Percentiles rank a stretch among this genome's conserved stretches.
Evolutionary conservation across 2,329 filamentous ascomycete species (phyloP).

Genomic region (Fusarium veterinarium): DNA sequence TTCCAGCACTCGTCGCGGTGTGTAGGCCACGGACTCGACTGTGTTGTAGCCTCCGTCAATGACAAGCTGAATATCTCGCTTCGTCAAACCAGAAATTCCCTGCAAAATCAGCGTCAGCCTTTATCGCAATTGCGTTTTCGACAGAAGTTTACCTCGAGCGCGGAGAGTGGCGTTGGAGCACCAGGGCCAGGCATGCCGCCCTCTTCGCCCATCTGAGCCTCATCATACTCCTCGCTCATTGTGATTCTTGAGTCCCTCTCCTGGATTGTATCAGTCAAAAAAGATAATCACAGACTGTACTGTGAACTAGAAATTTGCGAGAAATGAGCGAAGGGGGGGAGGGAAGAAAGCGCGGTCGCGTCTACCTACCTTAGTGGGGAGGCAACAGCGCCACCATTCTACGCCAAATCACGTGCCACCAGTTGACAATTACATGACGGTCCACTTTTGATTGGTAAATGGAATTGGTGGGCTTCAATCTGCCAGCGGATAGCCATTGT

Average conservation of each 20-base stretch:
- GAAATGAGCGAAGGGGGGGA: slow-evolving; percentile 28
- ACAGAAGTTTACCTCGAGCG: slow-evolving; percentile 77
- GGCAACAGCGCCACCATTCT: slow-evolving; percentile 41
- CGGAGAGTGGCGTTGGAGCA: slow-evolving; percentile 88
- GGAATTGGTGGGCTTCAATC: neutral
- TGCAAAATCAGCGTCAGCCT: slow-evolving; percentile 51
- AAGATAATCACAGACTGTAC: neutral
- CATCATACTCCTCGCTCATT: slow-evolving; percentile 72
- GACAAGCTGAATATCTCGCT: slow-evolving; percentile 92
- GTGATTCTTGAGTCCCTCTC: slow-evolving; percentile 7
- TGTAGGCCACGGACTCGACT: slow-evolving; percentile 95
- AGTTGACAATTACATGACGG: neutral
- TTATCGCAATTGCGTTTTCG: neutral
- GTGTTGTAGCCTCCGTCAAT: slow-evolving; percentile 94
- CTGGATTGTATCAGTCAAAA: neutral
- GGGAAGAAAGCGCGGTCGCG: slow-evolving; percentile 50
- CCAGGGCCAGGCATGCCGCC: slow-evolving; percentile 82
- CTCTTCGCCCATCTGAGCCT: slow-evolving; percentile 75
- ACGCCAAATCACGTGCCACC: slow-evolving; percentile 55
- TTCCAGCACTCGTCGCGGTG: slow-evolving; percentile 82
- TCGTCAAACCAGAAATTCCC: slow-evolving; percentile 91
- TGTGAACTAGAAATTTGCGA: neutral
- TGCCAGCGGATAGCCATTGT: neutral
- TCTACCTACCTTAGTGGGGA: slow-evolving; percentile 29
- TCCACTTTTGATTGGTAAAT: neutral